Evolutionary conservation across 2,329 filamentous ascomycete genomes (phyloP).

Genomic region (Emmonsiellopsis sp.): DNA sequence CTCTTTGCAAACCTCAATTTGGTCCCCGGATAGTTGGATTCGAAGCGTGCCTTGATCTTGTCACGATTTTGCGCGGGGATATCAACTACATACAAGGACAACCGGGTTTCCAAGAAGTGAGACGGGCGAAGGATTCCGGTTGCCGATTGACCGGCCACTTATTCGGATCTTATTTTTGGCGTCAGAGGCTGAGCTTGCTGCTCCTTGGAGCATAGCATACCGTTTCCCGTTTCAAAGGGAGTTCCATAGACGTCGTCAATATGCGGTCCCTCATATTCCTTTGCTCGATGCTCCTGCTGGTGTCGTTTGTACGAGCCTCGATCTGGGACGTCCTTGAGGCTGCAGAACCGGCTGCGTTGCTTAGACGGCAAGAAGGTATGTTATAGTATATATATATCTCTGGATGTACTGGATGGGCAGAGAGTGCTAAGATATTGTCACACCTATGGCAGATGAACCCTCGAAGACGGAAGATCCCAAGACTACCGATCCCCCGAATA

Average conservation of each 20-base stretch:
- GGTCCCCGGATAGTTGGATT: too few relatives aligned
- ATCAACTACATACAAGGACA: too few relatives aligned
- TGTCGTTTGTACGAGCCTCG: slow-evolving; percentile 23
- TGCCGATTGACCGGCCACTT: neutral
- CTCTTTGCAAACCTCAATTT: too few relatives aligned
- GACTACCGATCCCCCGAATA: slow-evolving; percentile 10
- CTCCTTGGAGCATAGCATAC: neutral
- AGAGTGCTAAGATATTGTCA: too few relatives aligned
- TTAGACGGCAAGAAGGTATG: slow-evolving; percentile 19
- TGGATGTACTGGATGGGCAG: neutral
- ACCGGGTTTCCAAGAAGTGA: too few relatives aligned
- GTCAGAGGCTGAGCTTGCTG: neutral
- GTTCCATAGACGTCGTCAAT: slow-evolving; percentile 9
- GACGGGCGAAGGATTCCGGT: too few relatives aligned
- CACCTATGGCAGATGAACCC: slow-evolving; percentile 14
- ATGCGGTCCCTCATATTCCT: slow-evolving; percentile 28
- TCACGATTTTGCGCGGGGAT: too few relatives aligned
- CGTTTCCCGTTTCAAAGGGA: slow-evolving; percentile 3
- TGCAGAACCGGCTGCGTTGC: slow-evolving; percentile 12
- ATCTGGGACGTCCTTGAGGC: slow-evolving; percentile 15
- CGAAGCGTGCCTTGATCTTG: too few relatives aligned
- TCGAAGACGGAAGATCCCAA: slow-evolving; percentile 11
- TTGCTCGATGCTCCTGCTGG: slow-evolving; percentile 25
- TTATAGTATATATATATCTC: slow-evolving; percentile 1
- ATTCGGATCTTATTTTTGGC: neutral